Conservation (phyloP, 371 early-diverging fungal species). For the Aphelidium insulamus region DNA sequence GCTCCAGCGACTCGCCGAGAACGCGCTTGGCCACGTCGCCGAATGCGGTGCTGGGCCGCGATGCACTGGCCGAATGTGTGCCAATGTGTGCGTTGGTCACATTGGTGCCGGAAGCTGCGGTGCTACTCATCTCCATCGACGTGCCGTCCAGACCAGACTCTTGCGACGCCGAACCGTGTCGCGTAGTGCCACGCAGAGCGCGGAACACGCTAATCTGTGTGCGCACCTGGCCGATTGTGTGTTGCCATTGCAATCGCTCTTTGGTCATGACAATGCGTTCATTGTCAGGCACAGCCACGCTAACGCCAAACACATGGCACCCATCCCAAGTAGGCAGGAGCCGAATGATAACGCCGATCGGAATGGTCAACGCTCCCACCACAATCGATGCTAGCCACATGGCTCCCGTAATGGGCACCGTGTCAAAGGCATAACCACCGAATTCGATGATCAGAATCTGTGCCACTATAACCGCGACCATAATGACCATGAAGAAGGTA, state of each 20-base stretch:
- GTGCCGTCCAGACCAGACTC: too few relatives aligned
- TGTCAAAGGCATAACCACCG: conserved; percentile 35
- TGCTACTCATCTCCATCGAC: too few relatives aligned
- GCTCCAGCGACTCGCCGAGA: too few relatives aligned
- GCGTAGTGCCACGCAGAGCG: conserved; percentile 2
- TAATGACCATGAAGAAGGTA: conserved; percentile 28
- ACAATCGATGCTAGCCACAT: conserved; percentile 44
- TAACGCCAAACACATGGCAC: neutral
- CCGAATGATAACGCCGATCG: conserved; percentile 41
- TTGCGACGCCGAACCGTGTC: too few relatives aligned
- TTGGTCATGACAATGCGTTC: conserved; percentile 4
- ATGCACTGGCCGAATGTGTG: too few relatives aligned
- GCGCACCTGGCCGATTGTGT: conserved; percentile 1
- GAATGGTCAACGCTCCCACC: conserved; percentile 38
- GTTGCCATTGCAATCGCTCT: conserved; percentile 3
- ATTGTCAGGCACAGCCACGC: neutral
- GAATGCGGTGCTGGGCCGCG: too few relatives aligned
- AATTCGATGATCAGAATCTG: conserved; percentile 35
- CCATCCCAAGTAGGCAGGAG: conserved; percentile 21
- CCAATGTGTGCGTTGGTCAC: too few relatives aligned
- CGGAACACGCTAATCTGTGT: conserved; percentile 2
- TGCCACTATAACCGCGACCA: conserved; percentile 21
- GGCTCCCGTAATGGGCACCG: conserved; percentile 14
- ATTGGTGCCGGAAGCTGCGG: too few relatives aligned
- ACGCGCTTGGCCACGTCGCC: too few relatives aligned